Conservation (phyloP, 306 rosid species). For the Geum urbanum region DNA sequence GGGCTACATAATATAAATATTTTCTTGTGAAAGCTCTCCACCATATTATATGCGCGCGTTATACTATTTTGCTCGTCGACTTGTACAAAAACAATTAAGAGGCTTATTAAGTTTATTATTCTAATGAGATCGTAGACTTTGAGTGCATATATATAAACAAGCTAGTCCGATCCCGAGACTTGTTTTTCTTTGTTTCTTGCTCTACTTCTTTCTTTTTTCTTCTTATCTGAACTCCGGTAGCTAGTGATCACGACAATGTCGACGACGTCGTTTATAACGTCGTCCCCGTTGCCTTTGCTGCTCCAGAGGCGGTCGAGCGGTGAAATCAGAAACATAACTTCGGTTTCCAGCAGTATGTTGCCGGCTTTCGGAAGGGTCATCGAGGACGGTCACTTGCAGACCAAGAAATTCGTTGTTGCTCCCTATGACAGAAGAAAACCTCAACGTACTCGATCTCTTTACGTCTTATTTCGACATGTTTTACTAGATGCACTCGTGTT, state of each 20-base stretch:
- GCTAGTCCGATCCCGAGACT: background rate
- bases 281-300: slow-evolving; percentile 40
- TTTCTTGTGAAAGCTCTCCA: slow-evolving; percentile 22
- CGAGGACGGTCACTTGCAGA: slow-evolving; percentile 45
- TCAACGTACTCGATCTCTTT: too few relatives aligned
- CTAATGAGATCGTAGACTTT: slow-evolving; percentile 5
- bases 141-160: background rate
- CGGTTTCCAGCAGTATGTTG: slow-evolving; percentile 63
- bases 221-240: slow-evolving; percentile 2
- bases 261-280: slow-evolving; percentile 22
- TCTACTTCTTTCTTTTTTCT: background rate
- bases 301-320: slow-evolving; percentile 50
- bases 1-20: background rate
- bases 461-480: background rate
- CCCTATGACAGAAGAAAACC: slow-evolving; percentile 53
- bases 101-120: background rate
- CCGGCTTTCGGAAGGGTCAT: slow-evolving; percentile 65
- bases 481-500: too few relatives aligned
- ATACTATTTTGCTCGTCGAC: slow-evolving; percentile 15
- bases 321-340: slow-evolving; percentile 53
- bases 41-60: background rate
- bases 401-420: slow-evolving; percentile 48
- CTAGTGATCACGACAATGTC: slow-evolving; percentile 16
- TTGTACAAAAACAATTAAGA: slow-evolving; percentile 15
- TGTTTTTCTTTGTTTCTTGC: too few relatives aligned